Evolutionary conservation across 208 protist genomes (phyloP).

Genomic region (Lotmaria passim): DNA sequence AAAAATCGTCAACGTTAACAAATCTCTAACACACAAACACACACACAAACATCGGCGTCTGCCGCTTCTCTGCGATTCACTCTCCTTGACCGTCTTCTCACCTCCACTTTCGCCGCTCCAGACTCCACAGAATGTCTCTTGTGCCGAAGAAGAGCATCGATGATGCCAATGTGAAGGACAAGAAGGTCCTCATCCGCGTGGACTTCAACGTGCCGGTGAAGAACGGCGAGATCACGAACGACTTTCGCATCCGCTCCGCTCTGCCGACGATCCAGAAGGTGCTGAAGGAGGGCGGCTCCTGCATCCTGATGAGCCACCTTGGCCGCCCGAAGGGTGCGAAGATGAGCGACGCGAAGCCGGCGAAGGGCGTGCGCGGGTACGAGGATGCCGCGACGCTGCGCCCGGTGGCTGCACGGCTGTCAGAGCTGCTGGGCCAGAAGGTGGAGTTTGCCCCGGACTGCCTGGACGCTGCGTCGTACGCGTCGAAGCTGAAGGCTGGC

Average conservation of each 20-base stretch:
- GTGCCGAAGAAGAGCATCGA: conserved; percentile 84
- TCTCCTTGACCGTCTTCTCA: not conserved
- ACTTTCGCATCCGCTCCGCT: conserved; percentile 94
- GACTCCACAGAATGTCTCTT: conserved; percentile 48
- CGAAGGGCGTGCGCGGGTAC: conserved; percentile 57
- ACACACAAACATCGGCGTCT: not conserved
- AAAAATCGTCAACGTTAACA: not conserved
- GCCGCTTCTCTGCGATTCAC: not conserved
- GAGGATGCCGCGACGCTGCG: conserved; percentile 88
- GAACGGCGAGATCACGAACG: conserved; percentile 95
- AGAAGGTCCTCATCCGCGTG: conserved; percentile 96
- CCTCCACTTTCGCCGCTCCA: conserved; percentile 7
- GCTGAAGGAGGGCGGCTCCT: conserved; percentile 90
- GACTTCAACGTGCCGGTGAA: conserved; percentile 99
- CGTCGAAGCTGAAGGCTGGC: conserved; percentile 58
- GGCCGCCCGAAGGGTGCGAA: conserved; percentile 97
- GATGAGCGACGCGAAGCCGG: conserved; percentile 61
- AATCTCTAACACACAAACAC: not conserved
- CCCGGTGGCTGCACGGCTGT: conserved; percentile 89
- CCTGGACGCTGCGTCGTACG: conserved; percentile 41
- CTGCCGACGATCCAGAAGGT: conserved; percentile 96
- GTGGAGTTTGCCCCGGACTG: conserved; percentile 80
- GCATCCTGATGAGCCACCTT: conserved; percentile 97
- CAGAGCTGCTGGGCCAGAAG: conserved; percentile 81
- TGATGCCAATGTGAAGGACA: conserved; percentile 78